Evolutionary conservation across 164 flowering plant genomes (phyloP), one percentile per base, ranked within the genome.

Genomic region (Nelumbo lutea): DNA sequence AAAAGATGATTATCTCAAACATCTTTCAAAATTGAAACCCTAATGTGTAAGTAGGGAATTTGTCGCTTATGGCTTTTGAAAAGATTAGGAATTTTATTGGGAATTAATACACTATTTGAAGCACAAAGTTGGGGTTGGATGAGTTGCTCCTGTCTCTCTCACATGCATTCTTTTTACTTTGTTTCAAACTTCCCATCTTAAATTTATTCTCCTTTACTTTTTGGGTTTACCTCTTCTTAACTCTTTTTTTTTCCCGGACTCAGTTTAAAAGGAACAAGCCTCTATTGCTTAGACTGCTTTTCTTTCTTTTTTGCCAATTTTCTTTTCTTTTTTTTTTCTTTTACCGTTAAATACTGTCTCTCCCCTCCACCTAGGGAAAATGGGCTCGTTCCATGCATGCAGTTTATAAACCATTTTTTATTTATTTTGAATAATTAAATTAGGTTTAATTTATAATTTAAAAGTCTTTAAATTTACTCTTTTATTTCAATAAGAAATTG

Each of bases 51-150:
- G 67, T 48, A 15, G 13, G 42, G 42, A 48, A 65, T 47, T 9
- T 65, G 67, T 65, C 67, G 53, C n/a, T 65, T 51, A 4, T 27
- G 15, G n/a, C 11, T 65, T 65, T 65, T 65, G 5, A 65, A 65
- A 47, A 48, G 13, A 11, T 65, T 53, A 53, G 57, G 13, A 15
- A 11, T 9, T 53, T 27, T 27, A 27, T 53, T 53, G 15, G 14
- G 2, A 53, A 11, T 53, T 53, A 53, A 53, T 53, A 11, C 57
- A 53, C 57, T 13, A 53, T 53, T 11, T 53, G n/a, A 53, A 53
- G 57, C 57, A 53, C 57, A 53, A 53, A 53, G 57, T 14, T 53
- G 57, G 11, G 14, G 57, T 53, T 53, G 11, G 57, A 53, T 53
- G 57, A 53, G n/a, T 53, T 53, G 14, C 57, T 53, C n/a, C 57